Conservation (phyloP, 1,284 basidiomycete species). For the Melampsora americana region DNA sequence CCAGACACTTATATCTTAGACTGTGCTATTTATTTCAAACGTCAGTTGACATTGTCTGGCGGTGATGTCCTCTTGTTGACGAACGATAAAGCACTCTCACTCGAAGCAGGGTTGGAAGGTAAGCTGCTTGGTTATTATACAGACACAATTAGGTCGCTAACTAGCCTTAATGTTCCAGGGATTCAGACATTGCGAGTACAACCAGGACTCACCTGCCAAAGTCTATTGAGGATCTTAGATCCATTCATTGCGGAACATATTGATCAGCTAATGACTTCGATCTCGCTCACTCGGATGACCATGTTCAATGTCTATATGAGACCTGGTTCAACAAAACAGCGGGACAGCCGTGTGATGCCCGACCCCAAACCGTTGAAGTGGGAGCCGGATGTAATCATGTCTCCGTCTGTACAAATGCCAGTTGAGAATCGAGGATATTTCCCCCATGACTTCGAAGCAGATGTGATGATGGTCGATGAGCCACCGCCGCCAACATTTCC, state of each 20-base stretch:
- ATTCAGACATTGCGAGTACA: conserved; percentile 18
- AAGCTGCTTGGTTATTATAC: background rate
- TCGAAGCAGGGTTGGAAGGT: conserved; percentile 32
- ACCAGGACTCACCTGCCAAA: conserved; percentile 14
- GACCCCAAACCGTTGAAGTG: background rate
- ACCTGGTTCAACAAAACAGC: background rate
- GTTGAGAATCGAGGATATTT: background rate
- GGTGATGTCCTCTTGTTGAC: conserved; percentile 27
- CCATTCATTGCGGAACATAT: conserved; percentile 14
- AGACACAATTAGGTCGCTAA: background rate
- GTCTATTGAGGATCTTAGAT: conserved; percentile 14
- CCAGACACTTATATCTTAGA: conserved; percentile 32
- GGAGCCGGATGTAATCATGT: background rate
- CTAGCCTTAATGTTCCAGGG: background rate
- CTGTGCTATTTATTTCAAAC: conserved; percentile 33
- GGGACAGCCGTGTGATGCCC: background rate
- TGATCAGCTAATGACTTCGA: conserved; percentile 6
- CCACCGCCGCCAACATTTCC: background rate
- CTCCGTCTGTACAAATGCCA: background rate
- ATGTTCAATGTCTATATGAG: background rate
- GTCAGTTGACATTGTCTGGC: background rate
- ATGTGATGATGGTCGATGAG: conserved; percentile 16
- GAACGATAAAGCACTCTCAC: conserved; percentile 26
- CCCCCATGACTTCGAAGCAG: conserved; percentile 11
- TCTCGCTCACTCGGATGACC: conserved; percentile 12